Evolutionary conservation across 257 asterid genomes (phyloP), one percentile per base, ranked within the genome.

Genomic region (Solanum chiquidenum): DNA sequence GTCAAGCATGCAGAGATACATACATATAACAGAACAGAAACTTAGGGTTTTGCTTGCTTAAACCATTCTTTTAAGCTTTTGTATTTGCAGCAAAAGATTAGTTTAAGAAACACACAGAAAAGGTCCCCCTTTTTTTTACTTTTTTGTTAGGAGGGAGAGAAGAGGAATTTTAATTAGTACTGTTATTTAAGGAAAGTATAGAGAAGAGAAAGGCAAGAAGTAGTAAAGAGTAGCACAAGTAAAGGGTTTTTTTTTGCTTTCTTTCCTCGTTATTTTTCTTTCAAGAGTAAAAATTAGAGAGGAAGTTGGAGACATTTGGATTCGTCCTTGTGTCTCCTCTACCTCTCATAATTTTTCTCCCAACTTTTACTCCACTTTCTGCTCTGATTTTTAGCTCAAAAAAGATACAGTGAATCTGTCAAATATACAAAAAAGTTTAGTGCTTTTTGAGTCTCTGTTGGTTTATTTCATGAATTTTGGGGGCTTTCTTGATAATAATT

Each of bases 261-360:
- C 87, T 87, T 83, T 90, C 80, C 86, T 90, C 85, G 86, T 82
- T 49, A 66, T 88, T 85, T 87, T 88, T 83, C 89, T 83, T 84
- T 91, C 91, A 68, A 88, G 71, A 25, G 86, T 42, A 38, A 76
- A 62, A 33, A 16, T 88, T 44, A 62, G 97, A 94, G 98, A 93
- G 96, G 98, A 90, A 94, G 93, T 85, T 91, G 91, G 94, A 92
- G 94, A 94, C 96, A 93, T 92, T 95, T 94, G 96, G 95, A 93
- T 92, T 91, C 60, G 95, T 93, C 95, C 98, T 94, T 86, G 94
- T 94, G 98, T 94, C 98, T 94, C 95, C 92, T 93, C 96, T 93
- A 38, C 96, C 98, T 94, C 98, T 94, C 95, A 91, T 25, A 71
- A 80, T 86, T 89, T 76, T 21, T 68, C 62, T 76, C 69, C 55